A percentile compares a stretch with the other conserved stretches of the same genome.
These are phyloP conservation scores for Pyrus communis DNA, from an alignment of 306 rosid genomes.

Conservation along the genomic window DNA sequence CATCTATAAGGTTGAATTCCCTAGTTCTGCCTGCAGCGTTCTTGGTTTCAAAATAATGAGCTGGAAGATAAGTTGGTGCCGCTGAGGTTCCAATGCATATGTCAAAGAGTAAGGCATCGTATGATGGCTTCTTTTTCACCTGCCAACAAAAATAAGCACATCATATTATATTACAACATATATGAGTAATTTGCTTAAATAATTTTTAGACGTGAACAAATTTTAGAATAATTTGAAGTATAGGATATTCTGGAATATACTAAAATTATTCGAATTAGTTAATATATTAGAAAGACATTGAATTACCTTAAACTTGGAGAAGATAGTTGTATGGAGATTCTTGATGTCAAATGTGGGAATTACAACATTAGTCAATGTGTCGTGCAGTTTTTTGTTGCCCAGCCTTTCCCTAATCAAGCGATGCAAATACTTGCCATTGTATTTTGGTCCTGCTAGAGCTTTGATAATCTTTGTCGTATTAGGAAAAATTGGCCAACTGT, in stretches of 20 bases:
- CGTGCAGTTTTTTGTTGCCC: constrained; percentile 20
- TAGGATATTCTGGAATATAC: too few species aligned
- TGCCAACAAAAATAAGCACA: neutral
- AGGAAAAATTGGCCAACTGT: neutral
- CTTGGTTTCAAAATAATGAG: constrained; percentile 31
- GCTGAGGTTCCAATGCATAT: constrained; percentile 55
- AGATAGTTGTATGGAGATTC: constrained; percentile 46
- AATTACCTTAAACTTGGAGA: constrained; percentile 44
- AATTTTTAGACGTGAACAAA: neutral
- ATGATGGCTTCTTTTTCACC: constrained; percentile 20
- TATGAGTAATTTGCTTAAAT: neutral
- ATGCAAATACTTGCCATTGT: constrained; percentile 42
- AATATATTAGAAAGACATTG: neutral
- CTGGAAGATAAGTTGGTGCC: constrained; percentile 55
- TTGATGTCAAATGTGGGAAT: constrained; percentile 58
- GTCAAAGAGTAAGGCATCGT: constrained; percentile 41
- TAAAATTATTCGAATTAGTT: too few species aligned
- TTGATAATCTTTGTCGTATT: neutral
- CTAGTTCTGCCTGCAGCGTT: constrained; percentile 13
- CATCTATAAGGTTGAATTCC: constrained; percentile 59
- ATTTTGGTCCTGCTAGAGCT: constrained; percentile 37
- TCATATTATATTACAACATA: neutral
- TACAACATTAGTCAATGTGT: constrained; percentile 42
- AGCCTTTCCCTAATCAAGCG: constrained; percentile 17
- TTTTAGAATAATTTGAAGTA: too few species aligned